Conservation (phyloP, 805 yeast genomes). For the Clavispora asparagi region DNA sequence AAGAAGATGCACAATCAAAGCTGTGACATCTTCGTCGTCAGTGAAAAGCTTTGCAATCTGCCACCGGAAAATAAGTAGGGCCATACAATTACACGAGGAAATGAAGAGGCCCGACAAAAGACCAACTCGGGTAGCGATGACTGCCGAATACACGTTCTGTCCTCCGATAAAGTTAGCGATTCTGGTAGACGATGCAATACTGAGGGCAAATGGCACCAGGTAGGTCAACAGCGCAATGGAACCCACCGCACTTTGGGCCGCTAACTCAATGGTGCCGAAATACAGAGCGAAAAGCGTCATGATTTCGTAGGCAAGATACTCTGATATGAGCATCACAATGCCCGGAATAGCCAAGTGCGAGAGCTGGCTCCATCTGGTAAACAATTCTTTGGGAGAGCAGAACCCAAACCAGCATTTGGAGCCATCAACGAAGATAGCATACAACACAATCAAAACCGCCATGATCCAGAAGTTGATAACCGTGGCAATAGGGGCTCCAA, state of each 20-base stretch:
- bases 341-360: conserved; percentile 40
- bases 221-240: conserved; percentile 41
- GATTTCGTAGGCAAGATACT: conserved; percentile 42
- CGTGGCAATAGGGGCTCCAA: conserved; percentile 41
- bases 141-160: conserved; percentile 33
- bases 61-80: conserved; percentile 42
- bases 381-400: conserved; percentile 30
- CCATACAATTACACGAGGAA: conserved; percentile 35
- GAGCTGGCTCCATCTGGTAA: conserved; percentile 32
- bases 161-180: conserved; percentile 43
- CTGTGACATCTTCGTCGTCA: conserved; percentile 52
- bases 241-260: conserved; percentile 49
- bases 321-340: conserved; percentile 41
- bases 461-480: conserved; percentile 39
- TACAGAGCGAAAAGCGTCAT: conserved; percentile 42
- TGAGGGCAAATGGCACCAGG: conserved; percentile 43
- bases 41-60: conserved; percentile 58
- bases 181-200: conserved; percentile 41
- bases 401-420: conserved; percentile 66
- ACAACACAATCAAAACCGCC: conserved; percentile 30
- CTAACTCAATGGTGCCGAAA: conserved; percentile 45
- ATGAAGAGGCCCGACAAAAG: conserved; percentile 25
- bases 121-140: conserved; percentile 29
- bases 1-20: conserved; percentile 47
- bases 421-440: conserved; percentile 49